Conservation (phyloP, 73 alveolate species). For the Paramecium caudatum region DNA sequence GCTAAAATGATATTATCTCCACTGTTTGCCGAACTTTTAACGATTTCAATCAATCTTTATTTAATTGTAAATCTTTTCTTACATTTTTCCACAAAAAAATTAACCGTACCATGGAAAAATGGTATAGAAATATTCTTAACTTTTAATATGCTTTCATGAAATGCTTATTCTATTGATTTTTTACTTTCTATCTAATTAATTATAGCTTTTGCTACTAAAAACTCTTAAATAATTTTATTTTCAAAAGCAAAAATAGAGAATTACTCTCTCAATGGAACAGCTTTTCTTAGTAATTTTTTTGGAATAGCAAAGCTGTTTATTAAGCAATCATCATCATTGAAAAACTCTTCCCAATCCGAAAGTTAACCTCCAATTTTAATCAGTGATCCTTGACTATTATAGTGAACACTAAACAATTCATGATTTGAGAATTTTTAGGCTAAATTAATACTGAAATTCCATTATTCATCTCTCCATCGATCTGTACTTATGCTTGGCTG, state of each 20-base stretch:
- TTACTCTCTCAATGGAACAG: slow-evolving; percentile 8
- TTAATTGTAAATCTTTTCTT: not conserved
- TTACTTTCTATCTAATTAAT: not conserved
- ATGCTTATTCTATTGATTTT: not conserved
- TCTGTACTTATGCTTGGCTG: not conserved
- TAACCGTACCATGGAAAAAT: slow-evolving; percentile 12
- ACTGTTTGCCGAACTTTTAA: not conserved
- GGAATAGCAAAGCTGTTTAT: not conserved
- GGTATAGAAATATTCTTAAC: not conserved
- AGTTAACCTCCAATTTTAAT: not conserved
- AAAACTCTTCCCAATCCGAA: not conserved
- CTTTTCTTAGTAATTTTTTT: not conserved
- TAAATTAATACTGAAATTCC: slow-evolving; percentile 4
- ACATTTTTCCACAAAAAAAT: slow-evolving; percentile 5
- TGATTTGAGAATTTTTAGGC: slow-evolving; percentile 16
- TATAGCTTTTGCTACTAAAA: slow-evolving; percentile 11
- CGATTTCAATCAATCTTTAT: not conserved
- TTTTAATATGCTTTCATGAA: not conserved
- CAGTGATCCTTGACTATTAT: not conserved
- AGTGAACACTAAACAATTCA: not conserved
- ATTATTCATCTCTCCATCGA: not conserved
- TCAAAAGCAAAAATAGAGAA: slow-evolving; percentile 16
- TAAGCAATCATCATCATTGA: not conserved
- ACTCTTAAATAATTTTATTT: slow-evolving; percentile 20
- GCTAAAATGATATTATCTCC: not conserved